Evolutionary conservation across 179 eudicot species (phyloP), one percentile per base, ranked within the genome.

Genomic region (Monotropa hypopitys): DNA sequence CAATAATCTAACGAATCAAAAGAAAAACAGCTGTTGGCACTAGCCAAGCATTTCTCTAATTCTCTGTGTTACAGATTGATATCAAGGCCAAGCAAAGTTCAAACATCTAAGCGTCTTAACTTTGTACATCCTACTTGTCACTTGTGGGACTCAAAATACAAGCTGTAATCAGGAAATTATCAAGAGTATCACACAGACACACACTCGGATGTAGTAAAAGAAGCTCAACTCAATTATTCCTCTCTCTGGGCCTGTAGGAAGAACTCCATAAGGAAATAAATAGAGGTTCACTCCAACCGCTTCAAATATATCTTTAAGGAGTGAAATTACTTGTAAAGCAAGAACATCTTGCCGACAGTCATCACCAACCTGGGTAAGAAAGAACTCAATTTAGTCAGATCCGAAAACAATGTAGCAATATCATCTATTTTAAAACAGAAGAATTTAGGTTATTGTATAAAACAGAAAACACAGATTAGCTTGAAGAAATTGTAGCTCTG

Each of bases 301-400:
- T 80, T 80, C 83, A 81, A 91, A 95, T 50, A 95, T 91, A 74
- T 95, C 99, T 84, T 83, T 91, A 47, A 95, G 88, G 80, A 95
- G 98, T 62, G 96, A 86, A 72, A 95, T 95, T 70, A 95, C 98
- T 89, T 95, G 99, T 79, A 95, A 86, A 85, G 99, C 99, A 76
- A 95, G 97, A 50, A 93, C 92, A 85, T 95, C 99, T 84, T 95
- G 99, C 70, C 98, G 91, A 80, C 99, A 95, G 84, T 93, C 99
- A 91, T 95, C 99, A 83, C 99, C 99, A 76, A 95, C 99, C 99
- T 95, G 81, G 53, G 73, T 68, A 47, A 83, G 71, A 80, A 49
- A 49, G 47, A 80, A 77, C 73, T 54, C 70, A 75, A 56, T 65
- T 70, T 76, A 70, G 70, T 57, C 15, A 74, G 13, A 63, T 26